Evolutionary conservation across 768 basidiomycete species (phyloP), one percentile per base, ranked within the genome.

Genomic region (Artomyces pyxidatus): DNA sequence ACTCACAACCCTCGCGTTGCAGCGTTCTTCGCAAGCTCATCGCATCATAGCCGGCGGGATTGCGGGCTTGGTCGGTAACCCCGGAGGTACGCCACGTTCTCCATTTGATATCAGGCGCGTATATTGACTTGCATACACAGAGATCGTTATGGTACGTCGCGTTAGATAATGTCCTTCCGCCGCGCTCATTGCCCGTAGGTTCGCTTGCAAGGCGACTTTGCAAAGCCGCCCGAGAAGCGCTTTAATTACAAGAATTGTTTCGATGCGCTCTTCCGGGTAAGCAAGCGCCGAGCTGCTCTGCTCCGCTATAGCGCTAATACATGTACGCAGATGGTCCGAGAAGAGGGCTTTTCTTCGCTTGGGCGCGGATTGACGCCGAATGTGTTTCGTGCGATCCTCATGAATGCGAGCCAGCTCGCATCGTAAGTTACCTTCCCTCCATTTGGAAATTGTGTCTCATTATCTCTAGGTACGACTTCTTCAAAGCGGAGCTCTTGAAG

Each of bases 391-490:
- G 85, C 90, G 1, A 60, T 92, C 12, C 65, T 94, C 53, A 93
- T 93, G 90, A 94, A 93, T 63, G 88, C 88, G 42, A 87, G 84
- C 68, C 91, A 95, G 63, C 80, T 94, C 22, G 91, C 89, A 1
- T 90, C 89, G 81, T 89, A 62, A 63, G 86, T 72, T 4, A 42
- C 37, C 11, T 37, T 28, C 8, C 23, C 26, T 45, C 19, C 26
- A 2, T 26, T 12, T 37, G 30, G 12, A 12, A 12, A 6, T n/a
- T 11, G 19, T 37, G 22, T 16, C 22, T 42, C 28, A 43, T 37
- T 17, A 9, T 11, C 17, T 3, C 4, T 49, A 89, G 85, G 10
- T 95, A 95, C 60, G 92, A 95, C 64, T 90, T 87, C 64, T 91
- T 92, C 78, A 95, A 95, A 65, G 73, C 82, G 3, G 83, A 89